phyloP scores from a whole-genome alignment of 225 moss, liverwort and hornwort species.

The Pleurozium schreberi region DNA sequence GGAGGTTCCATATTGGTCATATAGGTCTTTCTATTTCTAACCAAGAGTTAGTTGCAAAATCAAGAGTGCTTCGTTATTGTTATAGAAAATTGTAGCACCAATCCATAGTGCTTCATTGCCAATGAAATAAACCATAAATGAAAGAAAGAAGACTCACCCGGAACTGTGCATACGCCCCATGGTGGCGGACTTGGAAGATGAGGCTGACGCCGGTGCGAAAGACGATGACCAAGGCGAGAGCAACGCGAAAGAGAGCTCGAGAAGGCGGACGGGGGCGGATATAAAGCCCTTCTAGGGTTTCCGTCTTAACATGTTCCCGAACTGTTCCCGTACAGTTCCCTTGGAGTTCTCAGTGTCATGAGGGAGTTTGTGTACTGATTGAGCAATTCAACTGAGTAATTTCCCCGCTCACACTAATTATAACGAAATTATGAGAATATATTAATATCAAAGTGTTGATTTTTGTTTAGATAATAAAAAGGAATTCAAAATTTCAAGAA shows the following conservation, averaged over 20 bases:
- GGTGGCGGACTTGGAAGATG: not conserved
- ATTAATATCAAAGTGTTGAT: not conserved
- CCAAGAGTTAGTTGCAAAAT: no score
- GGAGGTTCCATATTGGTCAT: no score
- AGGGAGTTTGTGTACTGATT: not conserved
- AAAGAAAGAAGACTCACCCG: constrained; percentile 2
- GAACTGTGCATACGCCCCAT: constrained; percentile 81
- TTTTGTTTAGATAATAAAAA: not conserved
- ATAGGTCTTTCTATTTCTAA: no score
- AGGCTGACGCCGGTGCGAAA: constrained; percentile 1
- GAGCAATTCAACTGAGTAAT: no score
- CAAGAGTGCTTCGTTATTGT: no score
- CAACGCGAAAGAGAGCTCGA: fast-evolving
- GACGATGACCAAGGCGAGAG: not conserved
- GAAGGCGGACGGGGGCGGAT: fast-evolving
- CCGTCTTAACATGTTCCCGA: not conserved
- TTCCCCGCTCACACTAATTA: no score
- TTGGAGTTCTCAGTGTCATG: not conserved
- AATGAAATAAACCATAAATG: not conserved
- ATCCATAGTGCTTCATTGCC: no score
- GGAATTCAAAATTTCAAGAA: not conserved
- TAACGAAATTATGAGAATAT: not conserved
- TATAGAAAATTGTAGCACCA: no score
- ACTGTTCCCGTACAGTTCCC: not conserved
- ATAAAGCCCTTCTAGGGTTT: not conserved